Percentiles rank a stretch among this genome's conserved stretches.
Conservation (phyloP, 306 rosid genomes). For the Acacia melanoxylon region DNA sequence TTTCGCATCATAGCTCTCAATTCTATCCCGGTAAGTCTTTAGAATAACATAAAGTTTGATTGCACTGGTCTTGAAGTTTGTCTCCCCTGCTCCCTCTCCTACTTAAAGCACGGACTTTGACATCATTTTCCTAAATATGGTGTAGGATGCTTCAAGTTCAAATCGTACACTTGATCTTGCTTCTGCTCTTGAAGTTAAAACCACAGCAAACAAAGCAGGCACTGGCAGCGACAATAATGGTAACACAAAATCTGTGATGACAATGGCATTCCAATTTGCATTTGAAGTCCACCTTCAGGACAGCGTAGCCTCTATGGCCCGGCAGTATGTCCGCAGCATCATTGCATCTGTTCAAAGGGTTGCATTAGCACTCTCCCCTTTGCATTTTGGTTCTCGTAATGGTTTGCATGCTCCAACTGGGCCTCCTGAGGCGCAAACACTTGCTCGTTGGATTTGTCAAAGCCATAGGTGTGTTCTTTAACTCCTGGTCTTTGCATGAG, state of each 20-base stretch:
- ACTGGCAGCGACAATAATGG: conserved; percentile 63
- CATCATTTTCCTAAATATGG: background rate
- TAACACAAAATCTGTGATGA: conserved; percentile 88
- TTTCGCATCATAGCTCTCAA: conserved; percentile 92
- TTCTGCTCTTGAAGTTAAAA: conserved; percentile 88
- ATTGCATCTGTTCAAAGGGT: conserved; percentile 97
- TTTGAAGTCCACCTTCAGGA: conserved; percentile 90
- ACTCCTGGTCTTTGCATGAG: background rate
- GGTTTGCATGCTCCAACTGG: conserved; percentile 73
- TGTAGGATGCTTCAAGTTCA: conserved; percentile 79
- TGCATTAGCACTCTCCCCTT: conserved; percentile 90
- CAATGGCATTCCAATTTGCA: conserved; percentile 97
- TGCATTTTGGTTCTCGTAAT: conserved; percentile 59
- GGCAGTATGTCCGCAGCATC: conserved; percentile 89
- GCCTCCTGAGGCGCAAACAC: conserved; percentile 88
- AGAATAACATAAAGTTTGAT: background rate
- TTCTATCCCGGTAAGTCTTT: conserved; percentile 56
- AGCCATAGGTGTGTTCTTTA: conserved; percentile 67
- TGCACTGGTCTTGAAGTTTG: background rate
- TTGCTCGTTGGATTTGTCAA: conserved; percentile 81
- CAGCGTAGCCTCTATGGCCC: conserved; percentile 80
- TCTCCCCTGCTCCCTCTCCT: background rate
- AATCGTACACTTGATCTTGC: conserved; percentile 98
- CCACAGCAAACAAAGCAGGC: conserved; percentile 59
- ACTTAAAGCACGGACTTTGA: conserved; percentile 10